Base-by-base conservation (phyloP, 177 flowering plant species). In the Vitis hybrid region DNA sequence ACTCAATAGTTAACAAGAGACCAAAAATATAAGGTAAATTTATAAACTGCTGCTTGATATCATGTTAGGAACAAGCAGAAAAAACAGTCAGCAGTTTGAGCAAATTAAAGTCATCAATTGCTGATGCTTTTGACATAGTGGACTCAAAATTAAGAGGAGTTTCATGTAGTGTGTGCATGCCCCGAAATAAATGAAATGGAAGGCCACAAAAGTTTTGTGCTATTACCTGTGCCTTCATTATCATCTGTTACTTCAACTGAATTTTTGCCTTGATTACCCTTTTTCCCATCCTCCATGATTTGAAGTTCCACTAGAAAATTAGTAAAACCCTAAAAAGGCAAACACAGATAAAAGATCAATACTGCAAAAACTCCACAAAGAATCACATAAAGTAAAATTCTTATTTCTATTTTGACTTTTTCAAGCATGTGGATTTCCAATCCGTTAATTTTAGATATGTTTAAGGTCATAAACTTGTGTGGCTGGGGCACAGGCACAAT, bases 271-370 rank as follows among this genome's bases (percentile, higher is more conserved):
- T 55, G 61, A 31, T 55, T 53, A 38, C 22, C 20, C 24, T 17
- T 56, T 50, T 17, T 33, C 17, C 15, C 61, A 10, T 18, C 61
- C 38, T 67, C 65, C 62, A 60, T 69, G 49, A 24, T 53, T 54
- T 24, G 47, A 22, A 24, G 31, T n/a, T 28, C 33, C 44, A 24
- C 19, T 17, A 13, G 47, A n/a, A 20, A 57, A 19, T 22, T 17
- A 18, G 10, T 2, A 57, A 57, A 59, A 10, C 20, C 38, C 20
- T 19, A 17, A 2, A 24, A 24, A 24, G 24, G 14, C 4, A 19
- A 59, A 59, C 2, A 11, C 14, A 17, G 59, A 57, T 1, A 4
- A 15, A n/a, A 10, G 20, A 57, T n/a, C 59, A n/a, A 2, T 4
- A 14, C 17, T 15, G 59, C 19, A 57, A 57, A n/a, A n/a, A 57